Percentiles rank a stretch among this genome's conserved stretches.
These are phyloP conservation scores for Aspergillus melleus DNA, from an alignment of 2,329 filamentous ascomycete genomes.

Conservation along the genomic window DNA sequence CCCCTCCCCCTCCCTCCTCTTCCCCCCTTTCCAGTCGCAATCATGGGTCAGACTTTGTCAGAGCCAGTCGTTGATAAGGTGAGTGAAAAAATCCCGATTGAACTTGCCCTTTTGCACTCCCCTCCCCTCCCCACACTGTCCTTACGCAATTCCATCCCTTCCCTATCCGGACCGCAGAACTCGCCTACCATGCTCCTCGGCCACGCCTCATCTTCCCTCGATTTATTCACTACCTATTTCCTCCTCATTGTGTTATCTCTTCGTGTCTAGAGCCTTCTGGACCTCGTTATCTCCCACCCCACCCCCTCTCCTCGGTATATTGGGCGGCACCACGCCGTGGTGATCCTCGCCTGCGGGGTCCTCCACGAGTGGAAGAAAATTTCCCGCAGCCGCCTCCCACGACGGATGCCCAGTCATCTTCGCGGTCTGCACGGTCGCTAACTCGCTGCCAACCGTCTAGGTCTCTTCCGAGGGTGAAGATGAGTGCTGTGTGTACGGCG, in stretches of 20 bases:
- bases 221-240: background rate
- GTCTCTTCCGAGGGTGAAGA: slow-evolving; percentile 86
- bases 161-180: slow-evolving; percentile 5
- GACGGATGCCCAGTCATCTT: slow-evolving; percentile 11
- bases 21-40: slow-evolving; percentile 30
- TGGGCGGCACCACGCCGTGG: slow-evolving; percentile 6
- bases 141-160: slow-evolving; percentile 21
- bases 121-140: slow-evolving; percentile 27
- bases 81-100: slow-evolving; percentile 36
- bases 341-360: slow-evolving; percentile 15
- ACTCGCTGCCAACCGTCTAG: slow-evolving; percentile 48
- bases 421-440: slow-evolving; percentile 9
- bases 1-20: background rate
- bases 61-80: slow-evolving; percentile 99
- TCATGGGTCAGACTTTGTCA: slow-evolving; percentile 98
- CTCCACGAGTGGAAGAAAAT: slow-evolving; percentile 16
- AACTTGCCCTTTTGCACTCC: slow-evolving; percentile 22
- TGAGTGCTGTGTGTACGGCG: slow-evolving; percentile 87
- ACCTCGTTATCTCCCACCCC: background rate
- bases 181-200: background rate
- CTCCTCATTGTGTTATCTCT: background rate
- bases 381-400: slow-evolving; percentile 11
- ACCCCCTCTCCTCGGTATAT: background rate
- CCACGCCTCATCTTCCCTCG: slow-evolving; percentile 1
- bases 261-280: background rate